A percentile compares a stretch with the other conserved stretches of the same genome.
Conservation (phyloP, 2,329 filamentous ascomycete species). For the Colletotrichum liriopes region DNA sequence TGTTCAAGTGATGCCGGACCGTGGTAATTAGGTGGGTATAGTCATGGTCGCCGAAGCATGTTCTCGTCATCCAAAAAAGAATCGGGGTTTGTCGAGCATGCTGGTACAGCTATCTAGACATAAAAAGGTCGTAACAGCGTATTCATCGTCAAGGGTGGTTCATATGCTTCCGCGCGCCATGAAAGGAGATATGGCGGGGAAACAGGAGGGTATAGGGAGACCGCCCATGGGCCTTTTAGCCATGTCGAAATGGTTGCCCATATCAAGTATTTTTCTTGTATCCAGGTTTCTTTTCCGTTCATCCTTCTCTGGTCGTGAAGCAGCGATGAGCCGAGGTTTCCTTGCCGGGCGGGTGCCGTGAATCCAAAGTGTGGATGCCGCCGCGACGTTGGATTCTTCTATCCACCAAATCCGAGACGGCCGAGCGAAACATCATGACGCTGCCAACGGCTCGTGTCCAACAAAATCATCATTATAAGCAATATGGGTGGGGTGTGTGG, state of each 20-base stretch:
- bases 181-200: constrained; percentile 43
- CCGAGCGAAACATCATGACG: constrained; percentile 43
- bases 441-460: constrained; percentile 44
- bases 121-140: constrained; percentile 62
- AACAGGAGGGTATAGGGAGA: constrained; percentile 48
- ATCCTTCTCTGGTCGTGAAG: constrained; percentile 53
- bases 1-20: constrained; percentile 34
- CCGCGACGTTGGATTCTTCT: constrained; percentile 50
- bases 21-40: constrained; percentile 58
- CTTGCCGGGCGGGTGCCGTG: constrained; percentile 36
- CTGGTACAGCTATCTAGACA: constrained; percentile 62
- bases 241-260: constrained; percentile 59
- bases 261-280: constrained; percentile 57
- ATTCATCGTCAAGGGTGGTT: constrained; percentile 58
- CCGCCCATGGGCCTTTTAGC: constrained; percentile 50
- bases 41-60: constrained; percentile 55
- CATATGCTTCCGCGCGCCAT: constrained; percentile 43
- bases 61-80: constrained; percentile 42
- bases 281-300: constrained; percentile 58
- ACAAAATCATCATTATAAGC: constrained; percentile 56
- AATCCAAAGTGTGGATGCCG: constrained; percentile 38
- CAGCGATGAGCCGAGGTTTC: constrained; percentile 40
- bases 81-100: constrained; percentile 46
- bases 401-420: constrained; percentile 51
- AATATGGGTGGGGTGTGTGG: constrained; percentile 48